Base-by-base conservation (phyloP, 2,329 filamentous ascomycete species). In the Lecanicillium sp. region DNA sequence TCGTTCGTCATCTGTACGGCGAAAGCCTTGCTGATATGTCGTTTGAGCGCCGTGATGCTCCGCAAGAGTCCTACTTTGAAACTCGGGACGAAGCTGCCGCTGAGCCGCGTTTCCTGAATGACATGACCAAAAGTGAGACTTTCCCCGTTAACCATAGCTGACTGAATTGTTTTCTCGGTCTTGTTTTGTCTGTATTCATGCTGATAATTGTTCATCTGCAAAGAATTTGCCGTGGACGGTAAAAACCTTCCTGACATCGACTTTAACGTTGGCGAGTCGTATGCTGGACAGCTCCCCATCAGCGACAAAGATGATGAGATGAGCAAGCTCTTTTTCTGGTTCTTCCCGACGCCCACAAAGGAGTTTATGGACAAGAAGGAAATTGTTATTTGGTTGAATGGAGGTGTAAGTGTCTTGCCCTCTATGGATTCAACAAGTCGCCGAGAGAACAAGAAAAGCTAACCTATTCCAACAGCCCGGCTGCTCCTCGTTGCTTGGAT, bases 401-500 rank as follows among this genome's bases (percentile, higher is more conserved):
- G 58, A 35, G 58, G 57, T 41, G 57, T 60, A 53, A 50, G 57
- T 53, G 10, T 12, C 18, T n/a, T n/a, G 9, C 29, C 14, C 29
- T 11, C 14, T 32, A 8, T 15, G 8, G 8, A 13, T 15, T 32
- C 8, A 11, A 15, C 8, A 32, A 32, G 14, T n/a, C n/a, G n/a
- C n/a, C n/a, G n/a, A n/a, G n/a, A n/a, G n/a, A n/a, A n/a, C n/a
- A n/a, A n/a, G n/a, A n/a, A n/a, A n/a, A n/a, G 9, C 17, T 33
- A 19, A 29, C 19, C 11, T 28, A 20, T 11, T 25, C 13, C 12
- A 5, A 12, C 17, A 72, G 67, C 72, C 72, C n/a, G 72, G 71
- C 17, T 77, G 71, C 49, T 69, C 66, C 22, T 84, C 79, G 2
- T 67, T 87, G 6, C 71, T 79, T 47, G 84, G 82, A 7, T 65